Conservation (phyloP, 1,284 basidiomycete genomes). For the Apiotrichum akiyoshidainum region DNA sequence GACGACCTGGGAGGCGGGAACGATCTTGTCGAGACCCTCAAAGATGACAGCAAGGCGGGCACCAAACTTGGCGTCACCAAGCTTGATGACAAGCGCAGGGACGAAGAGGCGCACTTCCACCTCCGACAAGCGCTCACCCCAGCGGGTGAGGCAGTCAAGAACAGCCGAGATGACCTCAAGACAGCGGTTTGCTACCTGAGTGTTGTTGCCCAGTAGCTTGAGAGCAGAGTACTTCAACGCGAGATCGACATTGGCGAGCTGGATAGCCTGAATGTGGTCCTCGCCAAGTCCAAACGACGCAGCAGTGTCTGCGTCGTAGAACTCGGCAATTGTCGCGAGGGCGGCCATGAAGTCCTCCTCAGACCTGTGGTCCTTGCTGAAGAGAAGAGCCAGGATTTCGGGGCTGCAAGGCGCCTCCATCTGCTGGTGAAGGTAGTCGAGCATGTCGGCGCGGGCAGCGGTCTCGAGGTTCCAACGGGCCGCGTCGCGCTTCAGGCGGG, state of each 20-base stretch:
- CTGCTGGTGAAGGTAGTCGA: constrained; percentile 81
- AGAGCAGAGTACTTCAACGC: constrained; percentile 92
- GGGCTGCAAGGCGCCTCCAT: constrained; percentile 82
- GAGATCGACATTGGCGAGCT: constrained; percentile 86
- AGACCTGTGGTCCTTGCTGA: constrained; percentile 93
- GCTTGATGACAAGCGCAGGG: constrained; percentile 83
- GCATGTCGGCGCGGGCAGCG: constrained; percentile 68
- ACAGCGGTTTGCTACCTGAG: constrained; percentile 83
- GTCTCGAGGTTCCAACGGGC: constrained; percentile 75
- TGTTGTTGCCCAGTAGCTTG: constrained; percentile 87
- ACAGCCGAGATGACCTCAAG: constrained; percentile 83
- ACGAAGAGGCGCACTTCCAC: constrained; percentile 84
- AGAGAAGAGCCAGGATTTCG: constrained; percentile 73
- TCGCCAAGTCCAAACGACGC: constrained; percentile 58
- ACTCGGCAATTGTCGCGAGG: constrained; percentile 68
- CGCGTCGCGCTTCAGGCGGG: constrained; percentile 73
- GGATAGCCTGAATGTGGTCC: constrained; percentile 64
- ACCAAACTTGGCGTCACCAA: constrained; percentile 56
- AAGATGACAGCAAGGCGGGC: constrained; percentile 54
- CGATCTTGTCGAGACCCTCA: constrained; percentile 50
- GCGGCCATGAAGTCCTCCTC: constrained; percentile 88
- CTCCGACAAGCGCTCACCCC: constrained; percentile 79
- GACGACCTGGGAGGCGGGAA: constrained; percentile 61
- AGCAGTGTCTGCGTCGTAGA: constrained; percentile 65
- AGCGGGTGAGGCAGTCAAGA: constrained; percentile 65